Base-by-base conservation (phyloP, 257 asterid species). In the Datura wrightii region DNA sequence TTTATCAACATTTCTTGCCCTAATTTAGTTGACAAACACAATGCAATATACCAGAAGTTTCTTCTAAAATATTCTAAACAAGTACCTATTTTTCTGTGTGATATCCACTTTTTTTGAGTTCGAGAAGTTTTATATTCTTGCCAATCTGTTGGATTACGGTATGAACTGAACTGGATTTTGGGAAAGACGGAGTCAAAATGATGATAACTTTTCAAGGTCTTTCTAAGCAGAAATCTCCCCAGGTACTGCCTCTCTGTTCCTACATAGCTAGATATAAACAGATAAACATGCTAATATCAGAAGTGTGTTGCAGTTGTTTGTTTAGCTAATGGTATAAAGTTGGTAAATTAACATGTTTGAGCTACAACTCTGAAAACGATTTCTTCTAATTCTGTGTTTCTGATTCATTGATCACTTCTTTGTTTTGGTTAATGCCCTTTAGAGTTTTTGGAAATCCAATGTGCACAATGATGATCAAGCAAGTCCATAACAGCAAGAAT, bases 121-220 rank as follows among this genome's bases (percentile, higher is more conserved):
- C 65, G 5, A 18, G 0, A 58, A 58, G 10, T n/a, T 37, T 39
- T 39, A 39, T 2, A 48, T 5, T 48, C 46, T 1, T 10, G n/a
- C 1, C 39, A 48, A 36, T 31, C 67, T 31, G 1, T 42, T 41
- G 48, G 36, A 50, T 19, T 46, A 24, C 42, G 4, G 16, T 6
- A 16, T 6, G 39, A 41, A 42, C 6, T 16, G 4, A 58, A 34
- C 46, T 24, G 66, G 0, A 7, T 18, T 44, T 24, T 24, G 56
- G 13, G 56, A 31, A 10, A 19, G 62, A 7, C 82, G 18, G 86
- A 72, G 13, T 24, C 19, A 42, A 87, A 88, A 93, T 92, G 96
- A 90, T 94, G 93, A 92, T 90, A 36, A 86, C 6, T 85, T 89
- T 71, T 85, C 89, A 92, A 52, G 92, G 91, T 56, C 90, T 90